Evolutionary conservation across 2,329 filamentous ascomycete species (phyloP).

Genomic region (Fusarium sp.): DNA sequence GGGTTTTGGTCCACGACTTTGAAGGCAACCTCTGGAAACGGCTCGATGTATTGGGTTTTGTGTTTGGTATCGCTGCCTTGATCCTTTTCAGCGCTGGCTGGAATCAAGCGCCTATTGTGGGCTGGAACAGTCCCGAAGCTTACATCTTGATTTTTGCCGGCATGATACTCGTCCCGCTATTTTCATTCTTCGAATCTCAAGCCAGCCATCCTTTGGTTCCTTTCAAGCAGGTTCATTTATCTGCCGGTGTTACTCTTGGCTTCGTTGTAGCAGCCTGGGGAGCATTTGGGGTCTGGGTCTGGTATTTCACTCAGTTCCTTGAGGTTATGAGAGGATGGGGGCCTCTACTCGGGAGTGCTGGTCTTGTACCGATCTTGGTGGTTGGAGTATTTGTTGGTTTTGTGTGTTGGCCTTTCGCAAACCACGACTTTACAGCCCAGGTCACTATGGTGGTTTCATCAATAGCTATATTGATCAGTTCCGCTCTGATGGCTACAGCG

Average conservation of each 20-base stretch:
- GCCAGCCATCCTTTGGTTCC: slow-evolving; percentile 47
- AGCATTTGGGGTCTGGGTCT: slow-evolving; percentile 48
- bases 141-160: slow-evolving; percentile 45
- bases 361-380: slow-evolving; percentile 44
- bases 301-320: slow-evolving; percentile 48
- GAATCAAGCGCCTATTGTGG: slow-evolving; percentile 45
- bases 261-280: slow-evolving; percentile 42
- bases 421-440: slow-evolving; percentile 38
- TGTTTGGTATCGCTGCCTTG: slow-evolving; percentile 35
- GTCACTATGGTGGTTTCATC: slow-evolving; percentile 39
- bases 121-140: slow-evolving; percentile 32
- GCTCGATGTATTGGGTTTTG: slow-evolving; percentile 38
- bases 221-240: slow-evolving; percentile 38
- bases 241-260: slow-evolving; percentile 36
- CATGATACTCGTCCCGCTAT: slow-evolving; percentile 27
- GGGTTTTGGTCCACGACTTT: slow-evolving; percentile 43
- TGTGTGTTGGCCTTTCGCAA: slow-evolving; percentile 35
- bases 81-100: slow-evolving; percentile 46
- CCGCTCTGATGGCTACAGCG: slow-evolving; percentile 44
- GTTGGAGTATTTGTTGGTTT: slow-evolving; percentile 38
- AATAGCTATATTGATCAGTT: slow-evolving; percentile 39
- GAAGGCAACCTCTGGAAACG: slow-evolving; percentile 48
- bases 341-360: slow-evolving; percentile 40
- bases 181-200: slow-evolving; percentile 39
- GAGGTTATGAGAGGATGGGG: slow-evolving; percentile 46